Conservation (phyloP, 305 asterid genomes). For the Fraxinus greggii region DNA sequence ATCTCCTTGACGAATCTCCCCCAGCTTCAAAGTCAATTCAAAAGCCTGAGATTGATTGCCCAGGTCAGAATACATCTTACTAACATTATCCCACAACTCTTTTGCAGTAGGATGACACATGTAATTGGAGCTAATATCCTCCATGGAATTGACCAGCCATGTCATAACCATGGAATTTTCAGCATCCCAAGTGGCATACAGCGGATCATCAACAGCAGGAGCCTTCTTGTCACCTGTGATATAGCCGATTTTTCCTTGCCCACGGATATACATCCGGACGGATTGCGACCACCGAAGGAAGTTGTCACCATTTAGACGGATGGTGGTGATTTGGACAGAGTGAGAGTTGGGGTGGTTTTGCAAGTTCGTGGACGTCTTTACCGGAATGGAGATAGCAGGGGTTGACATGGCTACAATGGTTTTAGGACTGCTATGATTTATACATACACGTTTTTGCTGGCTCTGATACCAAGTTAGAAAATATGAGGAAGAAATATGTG, state of each 20-base stretch:
- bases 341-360: no score
- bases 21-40: not conserved
- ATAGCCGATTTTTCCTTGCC: not conserved
- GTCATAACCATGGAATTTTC: not conserved
- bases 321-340: not conserved
- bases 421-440: no score
- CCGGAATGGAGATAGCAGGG: no score
- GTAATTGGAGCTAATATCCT: not conserved
- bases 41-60: not conserved
- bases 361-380: no score
- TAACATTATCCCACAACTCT: not conserved
- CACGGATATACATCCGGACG: not conserved
- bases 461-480: no score
- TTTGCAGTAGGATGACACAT: not conserved
- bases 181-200: not conserved
- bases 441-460: no score
- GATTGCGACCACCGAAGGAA: not conserved
- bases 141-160: conserved; percentile 1
- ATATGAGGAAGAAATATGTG: no score
- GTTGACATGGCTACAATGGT: no score
- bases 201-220: no score
- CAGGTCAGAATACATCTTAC: not conserved
- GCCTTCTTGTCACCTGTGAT: no score
- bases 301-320: not conserved
- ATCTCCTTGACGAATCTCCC: not conserved